Percentiles rank a stretch among this genome's conserved stretches.
Evolutionary conservation across 2,329 filamentous ascomycete species (phyloP).

Genomic region (Falciphora oryzae): DNA sequence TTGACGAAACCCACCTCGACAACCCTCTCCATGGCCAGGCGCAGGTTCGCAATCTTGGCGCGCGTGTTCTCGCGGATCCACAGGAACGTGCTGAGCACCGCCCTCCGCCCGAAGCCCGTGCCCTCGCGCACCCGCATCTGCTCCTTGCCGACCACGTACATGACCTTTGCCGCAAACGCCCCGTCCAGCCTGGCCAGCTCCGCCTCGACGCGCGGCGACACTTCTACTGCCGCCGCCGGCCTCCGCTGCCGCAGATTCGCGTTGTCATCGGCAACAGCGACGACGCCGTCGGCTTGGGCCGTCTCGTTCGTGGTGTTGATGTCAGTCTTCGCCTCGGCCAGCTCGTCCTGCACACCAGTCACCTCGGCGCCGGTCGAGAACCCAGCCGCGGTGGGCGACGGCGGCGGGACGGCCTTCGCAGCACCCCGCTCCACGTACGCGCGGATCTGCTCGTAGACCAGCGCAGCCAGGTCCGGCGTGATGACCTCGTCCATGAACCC

Average conservation of each 20-base stretch:
- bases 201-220: constrained; percentile 19
- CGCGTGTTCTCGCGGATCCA: constrained; percentile 59
- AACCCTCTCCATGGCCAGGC: constrained; percentile 50
- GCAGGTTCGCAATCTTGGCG: constrained; percentile 57
- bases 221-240: neutral
- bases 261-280: neutral
- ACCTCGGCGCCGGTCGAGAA: neutral
- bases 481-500: constrained; percentile 68
- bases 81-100: constrained; percentile 48
- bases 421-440: constrained; percentile 28
- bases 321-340: neutral
- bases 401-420: neutral
- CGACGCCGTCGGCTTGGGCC: neutral
- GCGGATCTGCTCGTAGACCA: constrained; percentile 55
- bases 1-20: constrained; percentile 65
- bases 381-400: neutral
- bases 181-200: constrained; percentile 40
- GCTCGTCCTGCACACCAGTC: neutral
- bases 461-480: constrained; percentile 52
- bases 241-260: neutral
- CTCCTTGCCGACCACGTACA: constrained; percentile 55
- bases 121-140: constrained; percentile 44
- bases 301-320: neutral
- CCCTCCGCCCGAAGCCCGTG: constrained; percentile 35
- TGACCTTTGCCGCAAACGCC: constrained; percentile 41